Percentiles rank a stretch among this genome's conserved stretches.
phyloP scores from a whole-genome alignment of 768 basidiomycete genomes.

The Kwoniella newhampshirensis region DNA sequence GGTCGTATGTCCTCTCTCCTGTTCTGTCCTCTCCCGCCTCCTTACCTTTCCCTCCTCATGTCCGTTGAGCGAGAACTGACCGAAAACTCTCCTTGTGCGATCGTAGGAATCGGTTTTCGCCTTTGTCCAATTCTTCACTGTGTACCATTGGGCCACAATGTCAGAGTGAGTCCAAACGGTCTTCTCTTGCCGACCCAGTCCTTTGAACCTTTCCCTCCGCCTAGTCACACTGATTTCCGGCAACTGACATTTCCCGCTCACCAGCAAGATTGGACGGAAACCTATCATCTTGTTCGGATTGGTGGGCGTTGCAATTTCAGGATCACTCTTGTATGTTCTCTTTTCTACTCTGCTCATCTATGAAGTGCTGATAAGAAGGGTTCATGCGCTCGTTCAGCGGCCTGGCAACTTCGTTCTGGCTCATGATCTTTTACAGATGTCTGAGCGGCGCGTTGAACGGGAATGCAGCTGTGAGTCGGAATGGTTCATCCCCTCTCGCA shows the following conservation, averaged over 20 bases:
- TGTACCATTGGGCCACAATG: conserved; percentile 53
- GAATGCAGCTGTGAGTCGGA: conserved; percentile 48
- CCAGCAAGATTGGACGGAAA: conserved; percentile 50
- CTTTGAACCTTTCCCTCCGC: too few relatives aligned
- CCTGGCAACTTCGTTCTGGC: conserved; percentile 43
- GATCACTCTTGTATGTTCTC: conserved; percentile 45
- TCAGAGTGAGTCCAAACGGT: conserved; percentile 45
- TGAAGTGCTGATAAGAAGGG: neutral
- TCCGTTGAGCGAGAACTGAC: neutral
- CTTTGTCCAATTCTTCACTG: conserved; percentile 52
- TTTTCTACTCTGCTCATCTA: neutral
- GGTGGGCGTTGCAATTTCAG: conserved; percentile 46
- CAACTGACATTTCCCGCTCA: neutral
- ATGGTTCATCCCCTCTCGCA: too few relatives aligned
- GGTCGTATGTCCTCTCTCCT: conserved; percentile 32
- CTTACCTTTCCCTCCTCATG: too few relatives aligned
- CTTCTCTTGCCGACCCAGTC: neutral
- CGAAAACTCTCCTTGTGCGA: neutral
- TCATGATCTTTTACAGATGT: conserved; percentile 46
- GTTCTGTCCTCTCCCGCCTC: neutral
- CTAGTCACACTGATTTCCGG: conserved; percentile 1
- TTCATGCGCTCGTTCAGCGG: conserved; percentile 31
- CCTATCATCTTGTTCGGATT: conserved; percentile 51
- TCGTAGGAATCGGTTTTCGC: conserved; percentile 51
- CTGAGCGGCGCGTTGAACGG: conserved; percentile 50